Base-by-base conservation (phyloP, 306 rosid species). In the Quercus berberidifolia region DNA sequence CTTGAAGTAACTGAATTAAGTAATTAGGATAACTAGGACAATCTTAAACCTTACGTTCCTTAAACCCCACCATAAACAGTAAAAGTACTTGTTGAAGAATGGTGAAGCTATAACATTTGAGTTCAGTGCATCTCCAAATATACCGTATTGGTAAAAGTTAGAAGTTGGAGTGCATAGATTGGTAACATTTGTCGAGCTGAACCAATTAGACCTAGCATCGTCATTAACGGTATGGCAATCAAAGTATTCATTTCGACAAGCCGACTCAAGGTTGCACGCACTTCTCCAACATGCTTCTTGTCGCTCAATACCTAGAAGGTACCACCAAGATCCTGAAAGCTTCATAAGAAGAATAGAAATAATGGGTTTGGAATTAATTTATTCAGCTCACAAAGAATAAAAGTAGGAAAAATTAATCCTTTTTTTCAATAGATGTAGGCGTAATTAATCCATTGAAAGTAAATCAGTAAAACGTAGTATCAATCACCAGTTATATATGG, bases 271-370 rank as follows among this genome's bases (percentile, higher is more conserved):
- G 65, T 58, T 65, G 56, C 99, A 94, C 0, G 81, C 90, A 33
- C 86, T 87, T 90, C 89, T 91, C 97, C 97, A 94, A 60, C 99
- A 94, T 46, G 97, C 92, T 85, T 94, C 97, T 86, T 94, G 92
- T 56, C 99, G 82, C 72, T 94, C 97, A 1, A 91, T 76, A 13
- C 97, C 87, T 73, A 94, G 90, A 79, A 94, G 93, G 82, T 94
- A 94, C 99, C 99, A 92, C 73, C 95, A 91, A 83, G 99, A 93
- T 77, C 97, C 97, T 86, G 91, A 84, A 92, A 93, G 87, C 99
- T 95, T 4, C 30, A 57, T 57, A n/a, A 23, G 21, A 20, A 57
- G 54, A 12, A 46, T 11, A 11, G 52, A 46, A 46, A 46, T 46
- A 9, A 46, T 46, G 54, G 54, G 54, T 46, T 12, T 46, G 54